Base-by-base conservation (phyloP, 1,284 basidiomycete species). In the Cystobasidium pallidum region DNA sequence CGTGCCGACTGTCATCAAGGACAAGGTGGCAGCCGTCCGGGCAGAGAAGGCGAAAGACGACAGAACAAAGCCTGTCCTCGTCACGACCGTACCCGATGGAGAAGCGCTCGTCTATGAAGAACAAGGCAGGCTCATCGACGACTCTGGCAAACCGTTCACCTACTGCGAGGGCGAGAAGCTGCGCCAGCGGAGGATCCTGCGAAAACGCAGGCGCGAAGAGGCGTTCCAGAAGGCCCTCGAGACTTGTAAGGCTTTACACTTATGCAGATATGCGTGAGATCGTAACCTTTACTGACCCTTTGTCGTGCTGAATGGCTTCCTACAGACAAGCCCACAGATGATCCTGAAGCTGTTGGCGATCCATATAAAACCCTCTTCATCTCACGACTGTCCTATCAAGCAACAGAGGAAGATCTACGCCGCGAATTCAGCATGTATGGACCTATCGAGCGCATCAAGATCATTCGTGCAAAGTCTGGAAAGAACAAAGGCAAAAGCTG, bases 321-420 rank as follows among this genome's bases (percentile, higher is more conserved):
- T 15, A 59, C 79, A 93, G 94, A 94, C 82, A 91, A 93, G 80
- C 95, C 95, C 11, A 85, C 89, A 41, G 89, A 94, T 58, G 94
- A 99, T 78, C 75, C 89, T n/a, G 88, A 96, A 79, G 94, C 93
- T n/a, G 85, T 89, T 36, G 94, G 96, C 0, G 96, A 99, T 79
- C 95, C 96, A 3, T 99, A 98, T 84, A 98, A 98, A 82, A 99
- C 96, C 0, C 84, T 99, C 11, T 99, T 99, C 82, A 92, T 99
- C 74, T 91, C 94, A 30, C 88, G 94, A 75, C 83, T 99, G 90
- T 89, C 92, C 74, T 94, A 94, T 83, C 88, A 85, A 75, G 91
- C 91, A 0, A 93, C 91, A 0, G 95, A 99, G 79, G 88, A 84
- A 71, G 95, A 99, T 81, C 84, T 99, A 45, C 87, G 91, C 51